These are phyloP conservation scores for Pythium inflatum DNA, from an alignment of 352 stramenopile genomes.

Conservation along the genomic window DNA sequence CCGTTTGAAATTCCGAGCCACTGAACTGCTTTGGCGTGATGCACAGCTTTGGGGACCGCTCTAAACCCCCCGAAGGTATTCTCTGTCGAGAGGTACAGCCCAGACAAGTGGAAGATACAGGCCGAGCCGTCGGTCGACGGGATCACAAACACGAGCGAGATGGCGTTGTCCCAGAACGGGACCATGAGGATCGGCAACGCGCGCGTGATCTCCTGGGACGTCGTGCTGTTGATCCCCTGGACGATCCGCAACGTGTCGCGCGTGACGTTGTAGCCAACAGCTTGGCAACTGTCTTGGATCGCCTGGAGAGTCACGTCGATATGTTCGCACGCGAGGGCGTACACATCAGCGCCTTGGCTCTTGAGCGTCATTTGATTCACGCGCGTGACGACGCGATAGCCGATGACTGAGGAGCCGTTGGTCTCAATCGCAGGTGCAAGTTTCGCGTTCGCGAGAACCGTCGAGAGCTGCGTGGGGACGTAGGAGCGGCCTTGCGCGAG, in stretches of 20 bases:
- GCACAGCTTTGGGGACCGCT: conserved; percentile 8
- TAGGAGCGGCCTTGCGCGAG: conserved; percentile 31
- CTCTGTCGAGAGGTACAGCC: not conserved
- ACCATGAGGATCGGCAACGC: conserved; percentile 40
- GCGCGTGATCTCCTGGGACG: conserved; percentile 13
- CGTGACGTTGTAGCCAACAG: conserved; percentile 41
- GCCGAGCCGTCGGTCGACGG: conserved; percentile 35
- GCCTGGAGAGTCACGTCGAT: conserved; percentile 26
- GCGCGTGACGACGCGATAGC: conserved; percentile 37
- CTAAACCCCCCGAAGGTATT: conserved; percentile 19
- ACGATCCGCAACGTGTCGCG: conserved; percentile 31
- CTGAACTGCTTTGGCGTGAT: conserved; percentile 36
- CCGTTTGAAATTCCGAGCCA: conserved; percentile 31
- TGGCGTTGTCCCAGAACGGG: conserved; percentile 41
- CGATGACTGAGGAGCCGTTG: conserved; percentile 14
- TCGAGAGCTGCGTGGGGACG: conserved; percentile 38
- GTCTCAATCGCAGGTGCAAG: not conserved
- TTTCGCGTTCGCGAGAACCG: conserved; percentile 27
- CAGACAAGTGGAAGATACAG: conserved; percentile 6
- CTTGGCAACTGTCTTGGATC: conserved; percentile 31
- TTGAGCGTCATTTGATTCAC: not conserved
- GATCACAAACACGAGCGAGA: conserved; percentile 25
- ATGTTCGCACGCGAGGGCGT: conserved; percentile 23
- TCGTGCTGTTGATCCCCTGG: conserved; percentile 18
- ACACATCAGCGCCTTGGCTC: conserved; percentile 4